Base-by-base conservation (phyloP, 164 flowering plant genomes). In the Cinnamomum micranthum region DNA sequence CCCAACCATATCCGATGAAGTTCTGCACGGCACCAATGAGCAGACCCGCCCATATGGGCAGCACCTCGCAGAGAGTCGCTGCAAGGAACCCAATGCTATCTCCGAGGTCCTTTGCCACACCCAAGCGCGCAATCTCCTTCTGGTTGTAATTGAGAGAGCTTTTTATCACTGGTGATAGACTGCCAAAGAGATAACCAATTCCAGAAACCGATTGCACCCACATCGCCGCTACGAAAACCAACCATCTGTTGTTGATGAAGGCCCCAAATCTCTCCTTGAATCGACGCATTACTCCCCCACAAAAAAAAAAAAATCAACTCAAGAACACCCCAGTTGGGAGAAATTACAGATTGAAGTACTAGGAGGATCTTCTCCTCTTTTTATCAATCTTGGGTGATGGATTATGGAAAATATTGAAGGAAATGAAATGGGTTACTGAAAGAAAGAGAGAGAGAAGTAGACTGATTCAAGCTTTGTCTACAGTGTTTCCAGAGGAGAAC, bases 151-250 rank as follows among this genome's bases (percentile, higher is more conserved):
- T 78, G 79, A 96, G 71, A 20, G 87, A 79, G 78, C 87, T 90
- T 82, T 96, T 96, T 4, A 96, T 90, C 23, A 81, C 88, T 1
- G 99, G 99, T 3, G 99, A 96, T 25, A 94, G 86, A 80, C 97
- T 92, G 55, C 98, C 98, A 77, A 96, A 96, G 80, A 94, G 69
- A 73, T 96, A 96, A 20, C 98, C 98, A 41, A 91, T 82, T 2
- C 99, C 99, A 0, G 93, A 97, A 63, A 87, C 83, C 0, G 98
- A 89, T 71, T 92, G 97, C 47, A 94, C 79, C 99, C 98, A 95
- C 92, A 94, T 95, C 86, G 98, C 95, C 3, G 92, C 95, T 50
- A 94, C 98, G 47, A 95, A 94, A 3, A 95, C 98, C 50, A 95
- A 86, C 99, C 99, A 94, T 88, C 98, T 85, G 81, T 84, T 92